Conservation (phyloP, 768 basidiomycete species). For the Collybiopsis luxurians region DNA sequence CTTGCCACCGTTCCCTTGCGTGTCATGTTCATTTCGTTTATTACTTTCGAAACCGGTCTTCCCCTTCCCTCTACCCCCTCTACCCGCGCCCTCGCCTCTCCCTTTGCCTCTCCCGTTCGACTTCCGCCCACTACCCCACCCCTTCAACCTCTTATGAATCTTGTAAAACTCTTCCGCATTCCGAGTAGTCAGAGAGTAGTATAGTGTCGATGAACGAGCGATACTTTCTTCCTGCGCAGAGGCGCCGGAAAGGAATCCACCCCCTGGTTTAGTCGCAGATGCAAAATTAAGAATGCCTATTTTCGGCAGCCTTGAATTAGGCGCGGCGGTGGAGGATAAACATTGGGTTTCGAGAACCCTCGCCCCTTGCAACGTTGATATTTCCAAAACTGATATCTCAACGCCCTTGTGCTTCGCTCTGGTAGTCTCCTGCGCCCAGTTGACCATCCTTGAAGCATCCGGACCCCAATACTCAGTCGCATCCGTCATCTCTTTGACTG, state of each 20-base stretch:
- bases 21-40: no score
- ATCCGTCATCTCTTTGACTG: constrained; percentile 26
- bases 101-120: neutral
- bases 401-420: neutral
- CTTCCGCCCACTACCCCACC: neutral
- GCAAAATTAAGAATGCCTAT: constrained; percentile 77
- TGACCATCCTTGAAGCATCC: constrained; percentile 24
- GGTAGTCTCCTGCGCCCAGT: neutral
- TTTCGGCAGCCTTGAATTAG: constrained; percentile 15
- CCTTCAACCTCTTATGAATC: constrained; percentile 40
- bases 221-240: constrained; percentile 82
- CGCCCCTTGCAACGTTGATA: constrained; percentile 63
- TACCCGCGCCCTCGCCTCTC: no score
- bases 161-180: constrained; percentile 60
- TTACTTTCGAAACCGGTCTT: no score
- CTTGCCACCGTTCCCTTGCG: no score
- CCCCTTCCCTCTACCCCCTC: no score
- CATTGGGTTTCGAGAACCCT: constrained; percentile 31
- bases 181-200: constrained; percentile 54
- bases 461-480: constrained; percentile 54
- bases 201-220: constrained; percentile 73
- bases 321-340: constrained; percentile 15
- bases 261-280: constrained; percentile 71
- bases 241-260: constrained; percentile 71
- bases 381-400: constrained; percentile 51